Conservation (phyloP, 306 rosid genomes). For the Neltuma alba region DNA sequence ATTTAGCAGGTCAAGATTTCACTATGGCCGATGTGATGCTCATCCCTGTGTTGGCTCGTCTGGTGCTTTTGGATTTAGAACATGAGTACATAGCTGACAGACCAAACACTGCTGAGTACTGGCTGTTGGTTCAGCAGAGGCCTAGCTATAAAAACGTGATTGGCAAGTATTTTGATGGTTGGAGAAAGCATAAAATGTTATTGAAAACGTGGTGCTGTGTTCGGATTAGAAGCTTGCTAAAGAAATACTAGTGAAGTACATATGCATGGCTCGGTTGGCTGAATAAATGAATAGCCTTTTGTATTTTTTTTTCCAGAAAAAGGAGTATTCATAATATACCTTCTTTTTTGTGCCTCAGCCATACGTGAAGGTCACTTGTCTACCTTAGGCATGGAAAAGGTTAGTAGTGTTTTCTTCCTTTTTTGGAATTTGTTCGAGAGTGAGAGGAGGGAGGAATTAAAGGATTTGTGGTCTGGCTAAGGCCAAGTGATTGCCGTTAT, state of each 20-base stretch:
- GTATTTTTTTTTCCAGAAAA: conserved; percentile 23
- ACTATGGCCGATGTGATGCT: conserved; percentile 89
- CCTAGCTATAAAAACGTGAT: conserved; percentile 89
- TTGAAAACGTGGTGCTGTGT: conserved; percentile 77
- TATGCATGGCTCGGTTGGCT: conserved; percentile 23
- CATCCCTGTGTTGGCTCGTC: conserved; percentile 70
- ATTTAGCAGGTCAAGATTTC: conserved; percentile 74
- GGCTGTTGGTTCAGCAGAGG: conserved; percentile 86
- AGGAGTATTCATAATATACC: conserved; percentile 14
- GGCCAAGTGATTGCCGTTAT: not conserved
- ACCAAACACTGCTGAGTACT: conserved; percentile 79
- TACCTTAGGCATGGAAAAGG: not conserved
- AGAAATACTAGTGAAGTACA: conserved; percentile 62
- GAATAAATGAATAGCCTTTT: conserved; percentile 39
- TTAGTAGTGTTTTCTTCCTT: not conserved
- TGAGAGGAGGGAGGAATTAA: not conserved
- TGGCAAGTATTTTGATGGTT: conserved; percentile 79
- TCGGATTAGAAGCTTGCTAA: conserved; percentile 69
- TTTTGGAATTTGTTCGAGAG: conserved; percentile 16
- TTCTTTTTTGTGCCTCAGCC: conserved; percentile 29
- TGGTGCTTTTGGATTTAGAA: conserved; percentile 65
- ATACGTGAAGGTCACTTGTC: conserved; percentile 23
- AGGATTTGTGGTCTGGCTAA: not conserved
- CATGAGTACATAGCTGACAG: conserved; percentile 63
- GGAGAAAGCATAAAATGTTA: conserved; percentile 84